phyloP scores from a whole-genome alignment of 2,329 filamentous ascomycete genomes.

The Ceratocystis variospora region DNA sequence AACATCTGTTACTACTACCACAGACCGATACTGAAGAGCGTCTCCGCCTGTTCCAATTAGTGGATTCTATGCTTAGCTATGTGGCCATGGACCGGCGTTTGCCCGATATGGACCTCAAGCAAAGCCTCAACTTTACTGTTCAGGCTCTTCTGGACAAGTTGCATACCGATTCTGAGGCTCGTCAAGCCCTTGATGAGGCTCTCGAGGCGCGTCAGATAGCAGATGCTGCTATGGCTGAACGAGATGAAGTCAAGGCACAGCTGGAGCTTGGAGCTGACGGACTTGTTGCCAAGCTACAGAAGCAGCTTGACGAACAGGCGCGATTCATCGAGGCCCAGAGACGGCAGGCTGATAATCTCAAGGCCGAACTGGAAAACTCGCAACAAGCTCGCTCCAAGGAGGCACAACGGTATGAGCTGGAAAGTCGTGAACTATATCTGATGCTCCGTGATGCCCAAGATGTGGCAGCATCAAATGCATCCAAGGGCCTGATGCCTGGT shows the following conservation, averaged over 20 bases:
- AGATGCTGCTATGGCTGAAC: conserved; percentile 87
- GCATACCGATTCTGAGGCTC: conserved; percentile 89
- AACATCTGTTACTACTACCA: conserved; percentile 84
- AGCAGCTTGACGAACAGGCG: conserved; percentile 82
- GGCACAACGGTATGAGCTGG: conserved; percentile 84
- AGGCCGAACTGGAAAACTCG: conserved; percentile 75
- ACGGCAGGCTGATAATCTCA: conserved; percentile 74
- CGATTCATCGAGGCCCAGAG: conserved; percentile 80
- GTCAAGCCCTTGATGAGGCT: conserved; percentile 82
- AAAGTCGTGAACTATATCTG: conserved; percentile 90
- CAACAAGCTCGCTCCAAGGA: conserved; percentile 80
- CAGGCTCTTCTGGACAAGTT: conserved; percentile 90
- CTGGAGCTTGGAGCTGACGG: conserved; percentile 87
- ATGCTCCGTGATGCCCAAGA: conserved; percentile 98
- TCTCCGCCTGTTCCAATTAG: conserved; percentile 88
- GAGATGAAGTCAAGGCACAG: conserved; percentile 83
- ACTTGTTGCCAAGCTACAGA: conserved; percentile 81
- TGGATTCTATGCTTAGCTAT: conserved; percentile 97
- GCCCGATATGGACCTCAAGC: conserved; percentile 94
- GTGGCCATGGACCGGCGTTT: conserved; percentile 94
- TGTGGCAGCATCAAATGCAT: conserved; percentile 74
- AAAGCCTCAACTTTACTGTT: conserved; percentile 93
- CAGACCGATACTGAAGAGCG: conserved; percentile 87
- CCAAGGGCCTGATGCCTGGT: conserved; percentile 30
- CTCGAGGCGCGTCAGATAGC: conserved; percentile 83